phyloP scores from a whole-genome alignment of 257 asterid genomes.

The Plantago major region DNA sequence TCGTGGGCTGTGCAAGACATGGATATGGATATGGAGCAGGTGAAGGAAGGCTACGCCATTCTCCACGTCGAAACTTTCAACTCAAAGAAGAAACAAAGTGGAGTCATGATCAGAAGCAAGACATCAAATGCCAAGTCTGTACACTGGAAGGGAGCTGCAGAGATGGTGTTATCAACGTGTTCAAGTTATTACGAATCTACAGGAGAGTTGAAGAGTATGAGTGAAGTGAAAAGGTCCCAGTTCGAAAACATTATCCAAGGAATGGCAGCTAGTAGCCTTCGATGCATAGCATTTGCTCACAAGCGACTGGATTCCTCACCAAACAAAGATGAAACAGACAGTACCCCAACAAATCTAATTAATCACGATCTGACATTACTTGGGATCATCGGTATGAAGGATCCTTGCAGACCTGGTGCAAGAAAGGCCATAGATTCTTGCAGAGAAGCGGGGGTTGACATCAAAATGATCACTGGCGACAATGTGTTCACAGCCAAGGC shows the following conservation, averaged over 20 bases:
- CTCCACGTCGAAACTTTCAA: constrained; percentile 37
- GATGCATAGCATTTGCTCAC: constrained; percentile 58
- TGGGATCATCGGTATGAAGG: constrained; percentile 50
- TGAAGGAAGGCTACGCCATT: constrained; percentile 31
- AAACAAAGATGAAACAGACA: constrained; percentile 11
- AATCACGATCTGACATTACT: constrained; percentile 39
- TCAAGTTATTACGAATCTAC: constrained; percentile 31
- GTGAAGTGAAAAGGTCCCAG: constrained; percentile 25
- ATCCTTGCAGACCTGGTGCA: constrained; percentile 53
- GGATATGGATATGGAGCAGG: constrained; percentile 28
- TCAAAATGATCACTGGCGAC: constrained; percentile 64
- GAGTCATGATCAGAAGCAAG: constrained; percentile 29
- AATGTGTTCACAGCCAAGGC: constrained; percentile 59
- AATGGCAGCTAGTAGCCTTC: constrained; percentile 52
- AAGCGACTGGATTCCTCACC: constrained; percentile 16
- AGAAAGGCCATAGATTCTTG: constrained; percentile 46
- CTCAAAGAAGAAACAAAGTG: constrained; percentile 37
- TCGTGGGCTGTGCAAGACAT: constrained; percentile 43
- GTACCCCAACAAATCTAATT: constrained; percentile 12
- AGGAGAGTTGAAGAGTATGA: constrained; percentile 29
- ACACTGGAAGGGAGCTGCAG: constrained; percentile 65
- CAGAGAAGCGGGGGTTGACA: constrained; percentile 45
- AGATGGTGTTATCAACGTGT: constrained; percentile 47
- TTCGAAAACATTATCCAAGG: constrained; percentile 32
- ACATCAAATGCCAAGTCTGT: constrained; percentile 15